Conservation (phyloP, 2,329 filamentous ascomycete species). For the Penicillium sp. region DNA sequence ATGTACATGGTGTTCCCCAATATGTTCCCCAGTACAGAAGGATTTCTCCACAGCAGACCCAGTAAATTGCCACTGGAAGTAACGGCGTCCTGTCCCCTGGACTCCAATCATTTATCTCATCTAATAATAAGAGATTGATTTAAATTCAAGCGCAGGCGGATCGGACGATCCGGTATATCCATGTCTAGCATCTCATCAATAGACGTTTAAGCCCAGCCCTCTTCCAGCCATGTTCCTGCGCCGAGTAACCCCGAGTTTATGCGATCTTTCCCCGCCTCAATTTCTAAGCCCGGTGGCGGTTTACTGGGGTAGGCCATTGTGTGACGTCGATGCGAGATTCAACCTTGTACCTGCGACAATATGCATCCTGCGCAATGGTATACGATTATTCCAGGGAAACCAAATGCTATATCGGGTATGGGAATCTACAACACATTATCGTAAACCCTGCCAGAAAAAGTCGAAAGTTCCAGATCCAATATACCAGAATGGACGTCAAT, state of each 20-base stretch:
- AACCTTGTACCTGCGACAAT: not conserved
- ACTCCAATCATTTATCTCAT: not conserved
- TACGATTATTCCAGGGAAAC: not conserved
- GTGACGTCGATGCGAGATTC: conserved; percentile 10
- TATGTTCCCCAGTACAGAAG: not conserved
- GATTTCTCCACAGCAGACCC: not conserved
- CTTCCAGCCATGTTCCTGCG: not conserved
- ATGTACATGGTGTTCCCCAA: not conserved
- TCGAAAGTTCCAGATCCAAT: not conserved
- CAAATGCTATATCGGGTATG: not conserved
- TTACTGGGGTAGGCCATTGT: conserved; percentile 6
- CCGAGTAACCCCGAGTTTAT: conserved; percentile 6
- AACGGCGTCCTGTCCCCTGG: not conserved
- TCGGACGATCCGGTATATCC: not conserved
- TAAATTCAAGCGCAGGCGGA: not conserved
- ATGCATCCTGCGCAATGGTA: not conserved
- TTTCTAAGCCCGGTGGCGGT: not conserved
- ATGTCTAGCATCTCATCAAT: conserved; percentile 1
- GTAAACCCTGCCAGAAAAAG: not conserved
- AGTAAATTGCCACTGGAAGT: not conserved
- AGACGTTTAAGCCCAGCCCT: not conserved
- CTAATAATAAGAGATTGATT: conserved; percentile 17
- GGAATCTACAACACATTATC: not conserved
- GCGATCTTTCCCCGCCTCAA: not conserved
- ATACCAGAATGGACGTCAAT: not conserved